Conservation (phyloP, 352 stramenopile genomes). For the Phytophthora podocarpi region DNA sequence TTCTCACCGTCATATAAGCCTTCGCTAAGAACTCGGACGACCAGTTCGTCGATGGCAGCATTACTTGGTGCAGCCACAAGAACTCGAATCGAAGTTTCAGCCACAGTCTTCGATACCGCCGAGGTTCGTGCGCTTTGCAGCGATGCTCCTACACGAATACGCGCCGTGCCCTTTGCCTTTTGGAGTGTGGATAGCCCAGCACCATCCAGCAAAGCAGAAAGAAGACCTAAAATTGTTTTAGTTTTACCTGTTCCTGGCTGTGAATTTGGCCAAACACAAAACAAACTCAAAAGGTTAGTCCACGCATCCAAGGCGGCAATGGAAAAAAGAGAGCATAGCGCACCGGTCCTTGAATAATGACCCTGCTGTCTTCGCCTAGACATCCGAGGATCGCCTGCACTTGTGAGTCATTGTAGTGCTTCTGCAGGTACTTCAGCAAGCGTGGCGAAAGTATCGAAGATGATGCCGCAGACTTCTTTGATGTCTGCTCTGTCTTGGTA, state of each 20-base stretch:
- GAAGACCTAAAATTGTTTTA: slow-evolving; percentile 78
- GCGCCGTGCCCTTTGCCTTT: slow-evolving; percentile 57
- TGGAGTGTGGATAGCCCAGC: slow-evolving; percentile 51
- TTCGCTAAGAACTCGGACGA: slow-evolving; percentile 70
- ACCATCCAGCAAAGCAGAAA: slow-evolving; percentile 77
- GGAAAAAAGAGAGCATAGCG: slow-evolving; percentile 11
- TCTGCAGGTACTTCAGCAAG: slow-evolving; percentile 53
- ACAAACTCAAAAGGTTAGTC: neutral
- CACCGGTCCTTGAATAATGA: slow-evolving; percentile 86
- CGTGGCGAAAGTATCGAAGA: slow-evolving; percentile 41
- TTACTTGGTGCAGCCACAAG: slow-evolving; percentile 83
- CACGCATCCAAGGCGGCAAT: neutral
- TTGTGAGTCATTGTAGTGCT: slow-evolving; percentile 79
- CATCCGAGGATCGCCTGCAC: slow-evolving; percentile 72
- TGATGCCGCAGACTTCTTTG: slow-evolving; percentile 1
- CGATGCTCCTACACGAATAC: slow-evolving; percentile 77
- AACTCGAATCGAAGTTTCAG: slow-evolving; percentile 66
- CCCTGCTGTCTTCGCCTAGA: slow-evolving; percentile 60
- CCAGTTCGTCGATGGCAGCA: slow-evolving; percentile 79
- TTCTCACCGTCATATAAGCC: slow-evolving; percentile 61
- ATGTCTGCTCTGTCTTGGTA: slow-evolving; percentile 7
- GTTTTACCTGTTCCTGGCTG: slow-evolving; percentile 86
- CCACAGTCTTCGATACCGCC: slow-evolving; percentile 51
- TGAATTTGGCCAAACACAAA: neutral
- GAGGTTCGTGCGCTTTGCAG: slow-evolving; percentile 41